Conservation (phyloP, 495 filamentous ascomycete genomes). For the Penicillium verhagenii region DNA sequence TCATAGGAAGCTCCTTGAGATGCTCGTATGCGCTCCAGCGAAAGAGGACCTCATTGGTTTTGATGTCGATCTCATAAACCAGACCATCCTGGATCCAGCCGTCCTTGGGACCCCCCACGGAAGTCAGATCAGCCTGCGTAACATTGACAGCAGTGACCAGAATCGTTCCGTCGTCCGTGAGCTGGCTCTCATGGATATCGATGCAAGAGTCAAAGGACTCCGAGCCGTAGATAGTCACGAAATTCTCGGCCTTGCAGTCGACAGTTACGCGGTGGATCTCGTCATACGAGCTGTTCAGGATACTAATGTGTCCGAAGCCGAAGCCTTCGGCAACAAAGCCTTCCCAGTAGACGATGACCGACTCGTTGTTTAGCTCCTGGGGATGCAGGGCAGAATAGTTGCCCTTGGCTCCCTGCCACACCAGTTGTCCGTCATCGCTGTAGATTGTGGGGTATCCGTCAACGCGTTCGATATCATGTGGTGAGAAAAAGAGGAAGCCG, state of each 20-base stretch:
- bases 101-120: slow-evolving; percentile 39
- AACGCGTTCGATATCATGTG: slow-evolving; percentile 6
- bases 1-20: slow-evolving; percentile 17
- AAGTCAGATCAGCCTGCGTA: slow-evolving; percentile 41
- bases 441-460: slow-evolving; percentile 21
- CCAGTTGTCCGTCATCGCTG: slow-evolving; percentile 27
- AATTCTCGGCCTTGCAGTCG: slow-evolving; percentile 14
- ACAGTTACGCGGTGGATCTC: slow-evolving; percentile 34
- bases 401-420: slow-evolving; percentile 23
- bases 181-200: slow-evolving; percentile 43
- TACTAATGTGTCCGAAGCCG: slow-evolving; percentile 33
- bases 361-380: slow-evolving; percentile 24
- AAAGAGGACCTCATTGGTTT: slow-evolving; percentile 39
- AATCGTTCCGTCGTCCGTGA: slow-evolving; percentile 46
- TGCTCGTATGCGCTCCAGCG: slow-evolving; percentile 31
- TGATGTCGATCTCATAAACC: slow-evolving; percentile 47
- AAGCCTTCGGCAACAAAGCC: slow-evolving; percentile 15
- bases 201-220: slow-evolving; percentile 21
- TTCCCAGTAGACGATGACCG: slow-evolving; percentile 28
- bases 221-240: slow-evolving; percentile 22
- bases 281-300: slow-evolving; percentile 46
- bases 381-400: slow-evolving; percentile 21
- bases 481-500: slow-evolving; percentile 24
- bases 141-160: slow-evolving; percentile 53
- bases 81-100: slow-evolving; percentile 53